These are phyloP conservation scores for Tuber microsphaerosporum DNA, from an alignment of 495 filamentous ascomycete species.

Conservation along the genomic window DNA sequence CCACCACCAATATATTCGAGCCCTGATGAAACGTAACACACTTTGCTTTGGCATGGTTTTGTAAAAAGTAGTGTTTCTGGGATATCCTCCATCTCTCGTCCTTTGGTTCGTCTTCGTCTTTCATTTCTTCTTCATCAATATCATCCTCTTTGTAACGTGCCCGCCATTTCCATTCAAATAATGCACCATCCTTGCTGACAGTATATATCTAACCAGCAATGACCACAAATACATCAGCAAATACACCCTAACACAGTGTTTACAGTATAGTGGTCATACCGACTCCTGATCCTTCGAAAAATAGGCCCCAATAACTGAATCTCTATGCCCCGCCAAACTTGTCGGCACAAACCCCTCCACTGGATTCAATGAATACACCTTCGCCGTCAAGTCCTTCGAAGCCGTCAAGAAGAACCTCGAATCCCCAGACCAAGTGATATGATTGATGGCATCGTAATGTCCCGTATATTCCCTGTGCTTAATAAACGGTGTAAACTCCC, in stretches of 20 bases:
- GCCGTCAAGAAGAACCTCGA: conserved; percentile 88
- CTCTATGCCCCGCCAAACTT: conserved; percentile 78
- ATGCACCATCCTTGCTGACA: conserved; percentile 53
- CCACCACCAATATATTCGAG: conserved; percentile 82
- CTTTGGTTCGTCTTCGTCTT: conserved; percentile 51
- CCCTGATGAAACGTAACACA: conserved; percentile 79
- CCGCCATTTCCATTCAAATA: conserved; percentile 62
- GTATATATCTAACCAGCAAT: conserved; percentile 44
- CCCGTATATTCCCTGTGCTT: conserved; percentile 75
- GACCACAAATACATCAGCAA: neutral
- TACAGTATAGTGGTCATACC: neutral
- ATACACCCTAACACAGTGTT: neutral
- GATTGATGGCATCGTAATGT: conserved; percentile 77
- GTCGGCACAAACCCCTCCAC: conserved; percentile 87
- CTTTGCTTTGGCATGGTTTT: conserved; percentile 76
- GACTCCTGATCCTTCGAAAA: conserved; percentile 87
- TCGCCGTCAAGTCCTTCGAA: conserved; percentile 82
- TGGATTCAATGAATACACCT: conserved; percentile 85
- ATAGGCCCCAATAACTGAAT: conserved; percentile 78
- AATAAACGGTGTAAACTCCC: conserved; percentile 92
- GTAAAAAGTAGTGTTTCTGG: conserved; percentile 83
- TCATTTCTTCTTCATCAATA: conserved; percentile 54
- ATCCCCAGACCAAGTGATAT: conserved; percentile 89
- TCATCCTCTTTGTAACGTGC: conserved; percentile 45
- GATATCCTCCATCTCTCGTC: conserved; percentile 73